Conservation (phyloP, 495 filamentous ascomycete genomes). For the Aspergillus affinis region DNA sequence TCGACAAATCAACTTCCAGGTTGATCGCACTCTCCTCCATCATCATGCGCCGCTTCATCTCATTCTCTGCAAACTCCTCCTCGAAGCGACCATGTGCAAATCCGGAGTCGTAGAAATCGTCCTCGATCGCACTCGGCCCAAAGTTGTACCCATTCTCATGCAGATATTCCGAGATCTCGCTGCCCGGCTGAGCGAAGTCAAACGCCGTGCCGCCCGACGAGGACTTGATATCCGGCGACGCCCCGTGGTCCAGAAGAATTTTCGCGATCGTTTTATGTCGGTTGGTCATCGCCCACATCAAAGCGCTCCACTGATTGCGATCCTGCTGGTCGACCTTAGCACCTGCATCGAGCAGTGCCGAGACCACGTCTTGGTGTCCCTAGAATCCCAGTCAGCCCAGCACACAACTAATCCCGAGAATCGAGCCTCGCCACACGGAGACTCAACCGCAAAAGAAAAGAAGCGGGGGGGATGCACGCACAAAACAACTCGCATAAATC, state of each 20-base stretch:
- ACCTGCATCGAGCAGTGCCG: slow-evolving; percentile 78
- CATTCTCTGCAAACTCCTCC: slow-evolving; percentile 95
- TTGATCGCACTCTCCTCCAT: slow-evolving; percentile 99
- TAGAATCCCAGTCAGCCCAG: slow-evolving; percentile 30
- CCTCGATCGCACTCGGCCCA: slow-evolving; percentile 78
- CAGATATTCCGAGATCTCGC: slow-evolving; percentile 93
- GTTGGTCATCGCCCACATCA: slow-evolving; percentile 99
- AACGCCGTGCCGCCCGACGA: slow-evolving; percentile 92
- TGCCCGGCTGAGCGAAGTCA: slow-evolving; percentile 91
- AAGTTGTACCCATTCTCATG: slow-evolving; percentile 91
- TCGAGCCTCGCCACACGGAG: no score
- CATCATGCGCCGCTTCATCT: slow-evolving; percentile 97
- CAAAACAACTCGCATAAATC: slow-evolving; percentile 99
- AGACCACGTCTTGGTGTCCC: slow-evolving; percentile 90
- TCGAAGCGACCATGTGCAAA: slow-evolving; percentile 93
- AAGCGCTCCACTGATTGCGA: slow-evolving; percentile 90
- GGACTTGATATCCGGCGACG: slow-evolving; percentile 93
- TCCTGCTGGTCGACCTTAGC: slow-evolving; percentile 95
- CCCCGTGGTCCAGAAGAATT: slow-evolving; percentile 84
- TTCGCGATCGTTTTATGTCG: slow-evolving; percentile 94
- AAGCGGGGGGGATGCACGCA: slow-evolving; percentile 45
- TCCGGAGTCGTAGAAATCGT: slow-evolving; percentile 94
- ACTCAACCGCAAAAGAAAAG: not conserved
- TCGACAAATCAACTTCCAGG: slow-evolving; percentile 93
- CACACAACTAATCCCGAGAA: no score